phyloP scores from a whole-genome alignment of 2,329 filamentous ascomycete genomes.

The Cercospora zeina region DNA sequence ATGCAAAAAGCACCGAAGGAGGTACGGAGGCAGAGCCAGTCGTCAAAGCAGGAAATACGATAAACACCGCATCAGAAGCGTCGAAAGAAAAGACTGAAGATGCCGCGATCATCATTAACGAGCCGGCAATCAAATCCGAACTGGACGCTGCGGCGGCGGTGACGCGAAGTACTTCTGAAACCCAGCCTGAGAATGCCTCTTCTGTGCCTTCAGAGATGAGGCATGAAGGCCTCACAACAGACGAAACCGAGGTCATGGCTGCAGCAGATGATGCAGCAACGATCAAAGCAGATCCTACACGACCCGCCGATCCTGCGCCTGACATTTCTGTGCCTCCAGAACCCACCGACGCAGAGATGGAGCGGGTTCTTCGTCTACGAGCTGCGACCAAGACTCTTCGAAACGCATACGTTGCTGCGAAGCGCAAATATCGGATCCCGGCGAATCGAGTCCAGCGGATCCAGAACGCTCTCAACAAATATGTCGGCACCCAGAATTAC shows the following conservation, averaged over 20 bases:
- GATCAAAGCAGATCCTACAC: slow-evolving; percentile 14
- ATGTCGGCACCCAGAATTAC: slow-evolving; percentile 84
- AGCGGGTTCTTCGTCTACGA: slow-evolving; percentile 41
- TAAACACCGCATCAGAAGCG: slow-evolving; percentile 17
- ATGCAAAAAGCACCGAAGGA: slow-evolving; percentile 35
- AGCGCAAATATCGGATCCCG: slow-evolving; percentile 80
- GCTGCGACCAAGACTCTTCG: slow-evolving; percentile 62
- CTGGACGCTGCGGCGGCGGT: slow-evolving; percentile 14
- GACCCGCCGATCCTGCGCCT: slow-evolving; percentile 8
- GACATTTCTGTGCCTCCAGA: slow-evolving; percentile 8
- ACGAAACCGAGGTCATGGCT: slow-evolving; percentile 13
- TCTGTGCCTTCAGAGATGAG: slow-evolving; percentile 20
- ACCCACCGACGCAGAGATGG: slow-evolving; percentile 23
- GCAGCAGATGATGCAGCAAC: slow-evolving; percentile 12
- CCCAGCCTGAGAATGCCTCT: not conserved
- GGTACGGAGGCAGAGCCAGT: slow-evolving; percentile 43
- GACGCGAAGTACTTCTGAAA: not conserved
- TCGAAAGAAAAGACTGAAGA: slow-evolving; percentile 36
- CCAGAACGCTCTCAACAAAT: slow-evolving; percentile 71
- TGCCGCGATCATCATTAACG: slow-evolving; percentile 38
- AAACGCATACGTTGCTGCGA: slow-evolving; percentile 75
- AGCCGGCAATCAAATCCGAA: slow-evolving; percentile 19
- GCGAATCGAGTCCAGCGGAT: slow-evolving; percentile 69
- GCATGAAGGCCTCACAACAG: slow-evolving; percentile 9
- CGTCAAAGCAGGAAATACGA: slow-evolving; percentile 29